These are phyloP conservation scores for Cyphellophora europaea DNA, from an alignment of 2,329 filamentous ascomycete genomes.

Conservation along the genomic window DNA sequence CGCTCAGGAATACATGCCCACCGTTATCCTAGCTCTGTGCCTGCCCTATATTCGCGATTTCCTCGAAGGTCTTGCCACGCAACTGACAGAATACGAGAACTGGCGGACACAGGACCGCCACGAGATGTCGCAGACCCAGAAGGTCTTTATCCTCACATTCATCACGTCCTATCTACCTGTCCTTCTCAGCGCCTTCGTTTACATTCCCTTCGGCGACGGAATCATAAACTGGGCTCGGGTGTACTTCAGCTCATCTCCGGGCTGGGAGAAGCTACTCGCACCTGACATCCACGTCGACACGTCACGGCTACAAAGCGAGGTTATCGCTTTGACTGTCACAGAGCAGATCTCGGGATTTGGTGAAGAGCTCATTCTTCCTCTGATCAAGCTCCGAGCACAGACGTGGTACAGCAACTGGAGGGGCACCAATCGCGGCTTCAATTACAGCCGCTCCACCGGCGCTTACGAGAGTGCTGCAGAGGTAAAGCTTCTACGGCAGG, in stretches of 20 bases:
- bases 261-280: not conserved
- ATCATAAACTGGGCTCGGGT: not conserved
- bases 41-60: not conserved
- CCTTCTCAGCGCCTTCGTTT: slow-evolving; percentile 1
- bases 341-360: slow-evolving; percentile 2
- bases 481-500: not conserved
- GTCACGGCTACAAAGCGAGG: slow-evolving; percentile 1
- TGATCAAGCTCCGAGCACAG: not conserved
- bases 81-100: slow-evolving; percentile 1
- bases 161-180: slow-evolving; percentile 1
- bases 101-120: not conserved
- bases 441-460: not conserved
- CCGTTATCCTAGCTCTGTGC: not conserved
- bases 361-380: slow-evolving; percentile 1
- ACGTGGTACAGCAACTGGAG: slow-evolving; percentile 1
- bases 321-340: not conserved
- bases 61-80: not conserved
- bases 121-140: not conserved
- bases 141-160: slow-evolving; percentile 2
- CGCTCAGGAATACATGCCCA: slow-evolving; percentile 1
- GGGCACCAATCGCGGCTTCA: not conserved
- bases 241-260: not conserved
- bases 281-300: not conserved
- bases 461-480: not conserved
- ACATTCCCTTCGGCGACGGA: slow-evolving; percentile 1